phyloP scores from a whole-genome alignment of 345 rosid genomes.

The Geranium rotundifolium region DNA sequence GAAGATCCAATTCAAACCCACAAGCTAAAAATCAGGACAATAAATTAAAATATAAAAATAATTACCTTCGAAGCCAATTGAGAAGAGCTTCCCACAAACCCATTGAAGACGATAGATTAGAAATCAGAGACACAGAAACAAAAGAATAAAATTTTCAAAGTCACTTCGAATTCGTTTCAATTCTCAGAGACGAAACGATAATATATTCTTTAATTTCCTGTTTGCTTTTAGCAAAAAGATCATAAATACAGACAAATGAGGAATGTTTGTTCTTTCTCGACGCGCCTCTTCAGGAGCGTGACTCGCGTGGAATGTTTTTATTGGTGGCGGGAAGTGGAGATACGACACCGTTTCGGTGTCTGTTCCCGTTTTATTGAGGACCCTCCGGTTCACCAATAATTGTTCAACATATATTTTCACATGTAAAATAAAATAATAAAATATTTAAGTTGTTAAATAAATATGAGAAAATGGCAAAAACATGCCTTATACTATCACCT shows the following conservation, averaged over 20 bases:
- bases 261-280: neutral
- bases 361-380: neutral
- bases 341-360: constrained; percentile 5
- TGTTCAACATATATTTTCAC: too few relatives aligned
- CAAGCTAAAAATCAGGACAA: neutral
- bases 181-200: neutral
- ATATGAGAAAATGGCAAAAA: too few relatives aligned
- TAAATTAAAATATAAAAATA: neutral
- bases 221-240: neutral
- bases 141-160: too few relatives aligned
- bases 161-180: neutral
- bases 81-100: constrained; percentile 32
- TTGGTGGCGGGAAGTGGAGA: neutral
- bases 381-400: neutral
- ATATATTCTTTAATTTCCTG: too few relatives aligned
- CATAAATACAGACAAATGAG: neutral
- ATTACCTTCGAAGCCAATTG: constrained; percentile 32
- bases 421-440: too few relatives aligned
- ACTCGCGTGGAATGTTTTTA: neutral
- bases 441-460: too few relatives aligned
- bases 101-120: constrained; percentile 7
- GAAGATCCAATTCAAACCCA: neutral
- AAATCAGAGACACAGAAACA: neutral
- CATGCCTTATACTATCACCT: too few relatives aligned
- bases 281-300: neutral